Conservation (phyloP, 208 protist species). For the Acanthamoeba healyi region DNA sequence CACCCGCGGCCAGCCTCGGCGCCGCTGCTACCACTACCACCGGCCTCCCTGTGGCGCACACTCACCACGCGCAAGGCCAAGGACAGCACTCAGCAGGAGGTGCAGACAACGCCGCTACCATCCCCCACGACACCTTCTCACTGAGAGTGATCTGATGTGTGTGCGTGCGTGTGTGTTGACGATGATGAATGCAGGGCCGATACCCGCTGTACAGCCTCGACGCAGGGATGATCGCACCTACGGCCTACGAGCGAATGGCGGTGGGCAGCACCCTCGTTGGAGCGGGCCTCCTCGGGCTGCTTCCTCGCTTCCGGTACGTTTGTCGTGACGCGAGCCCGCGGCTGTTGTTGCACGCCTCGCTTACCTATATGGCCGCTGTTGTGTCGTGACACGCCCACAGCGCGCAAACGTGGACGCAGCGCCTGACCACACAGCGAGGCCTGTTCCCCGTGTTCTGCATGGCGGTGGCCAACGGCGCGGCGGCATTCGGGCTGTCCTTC, state of each 20-base stretch:
- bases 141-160: too few species aligned
- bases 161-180: too few species aligned
- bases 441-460: not conserved
- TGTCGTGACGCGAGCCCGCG: not conserved
- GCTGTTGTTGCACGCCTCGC: not conserved
- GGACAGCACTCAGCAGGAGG: not conserved
- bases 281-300: not conserved
- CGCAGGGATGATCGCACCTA: conserved; percentile 4
- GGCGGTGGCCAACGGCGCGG: not conserved
- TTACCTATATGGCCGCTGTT: not conserved
- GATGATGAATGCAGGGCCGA: not conserved
- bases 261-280: not conserved
- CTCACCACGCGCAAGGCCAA: conserved; percentile 20
- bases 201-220: conserved; percentile 28
- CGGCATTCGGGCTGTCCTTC: not conserved
- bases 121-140: not conserved
- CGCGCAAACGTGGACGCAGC: not conserved
- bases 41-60: not conserved
- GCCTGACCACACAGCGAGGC: not conserved
- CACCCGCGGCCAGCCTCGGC: not conserved
- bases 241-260: not conserved
- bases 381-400: not conserved
- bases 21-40: too few species aligned
- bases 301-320: not conserved
- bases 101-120: not conserved